Base-by-base conservation (phyloP, 2,329 filamentous ascomycete genomes). In the Rhinocladiella mackenziei region DNA sequence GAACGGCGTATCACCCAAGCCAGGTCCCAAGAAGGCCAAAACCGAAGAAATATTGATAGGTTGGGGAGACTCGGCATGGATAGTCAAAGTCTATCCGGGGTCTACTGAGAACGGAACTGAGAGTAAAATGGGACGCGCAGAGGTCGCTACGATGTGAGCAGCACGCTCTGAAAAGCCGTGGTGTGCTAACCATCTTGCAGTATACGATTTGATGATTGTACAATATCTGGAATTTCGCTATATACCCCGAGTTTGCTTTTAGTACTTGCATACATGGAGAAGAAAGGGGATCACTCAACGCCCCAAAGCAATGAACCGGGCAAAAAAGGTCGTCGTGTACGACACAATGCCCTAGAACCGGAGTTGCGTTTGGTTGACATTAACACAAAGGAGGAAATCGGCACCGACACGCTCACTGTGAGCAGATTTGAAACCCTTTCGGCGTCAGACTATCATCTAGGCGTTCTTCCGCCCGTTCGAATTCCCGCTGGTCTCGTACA, bases 61-160 rank as follows among this genome's bases (percentile, higher is more conserved):
- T 7, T 98, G 94, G 92, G 92, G 92, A 50, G 85, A 89, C 45
- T 94, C 86, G 1, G 87, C 95, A 42, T 98, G 92, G 92, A 83
- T 98, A 39, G 83, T 98, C 42, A 84, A 96, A 63, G 84, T 98
- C 13, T 84, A 89, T 60, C 81, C 86, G 4, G 85, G 85, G 10
- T 79, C 80, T n/a, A 62, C 77, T 31, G 80, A 80, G 3, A 71
- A 83, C 58, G 78, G 75, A 23, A 81, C 82, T 37, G 83, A 88
- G 60, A 81, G 76, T 59, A 82, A 79, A 34, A 77, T 84, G 56
- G 91, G 88, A 20, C 83, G 81, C 56, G 89, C 88, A 37, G 88
- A 96, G 62, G 91, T 97, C 62, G 81, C 88, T 51, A 94, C 94
- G 67, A 89, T 91, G 86, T 94, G 64, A 76, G 86, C 76, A 22